Conservation (phyloP, 2,329 filamentous ascomycete species). For the Xylariaceae sp. region DNA sequence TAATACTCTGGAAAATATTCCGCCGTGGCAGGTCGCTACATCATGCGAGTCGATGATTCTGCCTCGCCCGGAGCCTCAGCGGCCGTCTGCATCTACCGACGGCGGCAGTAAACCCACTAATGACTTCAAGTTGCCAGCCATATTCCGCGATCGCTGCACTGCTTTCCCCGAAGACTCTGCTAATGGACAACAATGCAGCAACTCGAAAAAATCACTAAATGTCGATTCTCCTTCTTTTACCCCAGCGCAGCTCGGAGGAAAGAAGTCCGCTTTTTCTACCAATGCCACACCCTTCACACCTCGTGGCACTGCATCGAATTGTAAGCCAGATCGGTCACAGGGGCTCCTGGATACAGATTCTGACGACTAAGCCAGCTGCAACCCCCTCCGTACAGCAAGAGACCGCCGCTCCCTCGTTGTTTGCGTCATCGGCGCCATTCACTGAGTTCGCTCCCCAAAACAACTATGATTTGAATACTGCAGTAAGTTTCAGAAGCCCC, state of each 20-base stretch:
- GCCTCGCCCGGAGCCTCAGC: too few species aligned
- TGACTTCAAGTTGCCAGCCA: too few species aligned
- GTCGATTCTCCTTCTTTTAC: slow-evolving; percentile 96
- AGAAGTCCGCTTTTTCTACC: slow-evolving; percentile 77
- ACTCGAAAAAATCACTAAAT: slow-evolving; percentile 71
- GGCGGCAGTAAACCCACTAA: too few species aligned
- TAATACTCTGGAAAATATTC: too few species aligned
- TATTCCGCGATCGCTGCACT: neutral
- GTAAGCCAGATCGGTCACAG: too few species aligned
- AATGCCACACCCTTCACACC: slow-evolving; percentile 82
- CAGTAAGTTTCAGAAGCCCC: slow-evolving; percentile 29
- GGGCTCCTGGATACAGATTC: too few species aligned
- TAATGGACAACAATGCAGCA: slow-evolving; percentile 24
- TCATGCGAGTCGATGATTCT: too few species aligned
- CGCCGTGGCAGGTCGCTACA: too few species aligned
- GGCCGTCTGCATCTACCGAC: too few species aligned
- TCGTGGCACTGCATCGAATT: slow-evolving; percentile 45
- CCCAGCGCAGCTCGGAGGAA: slow-evolving; percentile 50
- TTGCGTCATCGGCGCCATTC: slow-evolving; percentile 50
- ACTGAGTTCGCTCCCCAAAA: slow-evolving; percentile 52
- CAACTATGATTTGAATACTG: slow-evolving; percentile 43
- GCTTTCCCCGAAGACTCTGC: slow-evolving; percentile 7
- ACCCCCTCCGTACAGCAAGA: slow-evolving; percentile 34
- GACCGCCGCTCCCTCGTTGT: slow-evolving; percentile 34
- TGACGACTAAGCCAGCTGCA: too few species aligned